Base-by-base conservation (phyloP, 1,284 basidiomycete species). In the Mycena sp. region DNA sequence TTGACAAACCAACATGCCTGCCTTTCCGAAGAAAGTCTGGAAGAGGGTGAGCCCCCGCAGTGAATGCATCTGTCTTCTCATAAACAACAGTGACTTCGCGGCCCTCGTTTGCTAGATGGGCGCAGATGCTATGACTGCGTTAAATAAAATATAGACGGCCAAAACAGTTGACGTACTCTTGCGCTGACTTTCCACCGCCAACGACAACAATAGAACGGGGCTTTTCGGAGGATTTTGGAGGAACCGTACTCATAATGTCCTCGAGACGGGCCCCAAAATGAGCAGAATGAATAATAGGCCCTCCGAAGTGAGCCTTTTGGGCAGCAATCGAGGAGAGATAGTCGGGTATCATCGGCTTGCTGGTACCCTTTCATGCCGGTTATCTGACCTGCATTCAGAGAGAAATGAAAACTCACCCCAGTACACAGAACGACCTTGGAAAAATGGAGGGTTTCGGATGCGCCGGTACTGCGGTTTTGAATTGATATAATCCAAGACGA, bases 141-240 rank as follows among this genome's bases (percentile, higher is more conserved):
- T 40, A 0, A 4, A 23, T 21, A 45, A 43, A 38, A 29, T 26
- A n/a, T 9, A 21, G 6, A 14, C 4, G 40, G 4, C 28, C 11
- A 17, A 14, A 17, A n/a, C 25, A 43, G 43, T 16, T 17, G 19
- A 6, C 23, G 4, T 65, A 84, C 84, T 87, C 85, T 70, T 83
- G 82, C 0, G 82, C 83, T 4, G 86, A 87, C 70, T 84, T 88
- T 6, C 86, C 86, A 40, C 85, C 83, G 12, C 86, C 86, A 2
- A 87, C 74, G 2, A 89, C 76, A 0, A 89, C 76, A 4, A 85
- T 67, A 48, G 53, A 69, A 40, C 38, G 58, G 17, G 35, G 28
- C 10, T 11, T 3, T 9, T 28, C 17, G 6, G 32, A 19, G 4
- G 68, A 67, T 41, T 67, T 70, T 17, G 55, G 35, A 14, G 51